Evolutionary conservation across 805 yeast species (phyloP), one percentile per base, ranked within the genome.

Genomic region (Hanseniaspora clermontiae): DNA sequence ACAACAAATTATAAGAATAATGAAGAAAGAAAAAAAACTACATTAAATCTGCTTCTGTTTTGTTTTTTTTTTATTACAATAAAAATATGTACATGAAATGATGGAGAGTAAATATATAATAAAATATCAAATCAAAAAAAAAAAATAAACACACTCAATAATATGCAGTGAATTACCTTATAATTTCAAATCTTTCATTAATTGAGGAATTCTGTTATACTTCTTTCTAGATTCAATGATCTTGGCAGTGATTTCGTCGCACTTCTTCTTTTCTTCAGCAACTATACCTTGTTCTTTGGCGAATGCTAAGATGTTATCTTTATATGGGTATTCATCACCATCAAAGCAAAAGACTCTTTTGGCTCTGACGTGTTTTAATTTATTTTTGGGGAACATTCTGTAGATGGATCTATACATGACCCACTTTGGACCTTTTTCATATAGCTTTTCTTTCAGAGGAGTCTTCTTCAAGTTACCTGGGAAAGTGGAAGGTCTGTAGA

Each of bases 371-470:
- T 83, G 78, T 69, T 97, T 80, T 60, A 84, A 78, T 64, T 82
- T 82, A 69, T 93, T 91, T 72, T 87, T 90, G 45, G 98, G 98
- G 57, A 93, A 76, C 99, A 93, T 93, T 57, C 95, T 95, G 60
- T 87, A 83, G 6, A 93, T 98, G 1, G 99, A 97, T 63, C 84
- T 80, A 63, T 72, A 79, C 63, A 93, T 73, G 12, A 90, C 72
- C 69, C 93, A 97, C n/a, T 87, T 83, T 62, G 81, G 86, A 8
- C 99, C 98, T 64, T 83, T 81, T 67, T 89, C 83, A 49, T 74
- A 79, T 42, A 81, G 79, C 69, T 90, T 72, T 59, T 79, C 82
- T 57, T 81, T 81, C 93, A 93, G 84, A 24, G 96, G 82, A 46
- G 82, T 77, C 62, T 87, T 80, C 64, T 85, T 84, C 64, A 93